Evolutionary conservation across 495 filamentous ascomycete genomes (phyloP), one percentile per base, ranked within the genome.

Genomic region (Neurospora sp.): DNA sequence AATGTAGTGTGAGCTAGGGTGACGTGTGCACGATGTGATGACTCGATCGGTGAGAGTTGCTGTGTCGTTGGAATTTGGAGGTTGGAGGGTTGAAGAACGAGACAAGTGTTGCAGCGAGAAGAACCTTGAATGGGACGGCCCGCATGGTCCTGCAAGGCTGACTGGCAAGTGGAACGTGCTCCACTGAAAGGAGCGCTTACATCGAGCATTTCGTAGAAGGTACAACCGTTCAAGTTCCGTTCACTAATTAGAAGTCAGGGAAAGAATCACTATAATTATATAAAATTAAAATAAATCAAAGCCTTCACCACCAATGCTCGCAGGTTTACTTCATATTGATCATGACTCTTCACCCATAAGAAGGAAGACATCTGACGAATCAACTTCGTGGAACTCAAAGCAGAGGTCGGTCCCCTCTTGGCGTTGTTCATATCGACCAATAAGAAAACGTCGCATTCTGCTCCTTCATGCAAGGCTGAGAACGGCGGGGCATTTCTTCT

Each of bases 401-500:
- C 42, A 45, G 45, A 5, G 10, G 45, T n/a, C 54, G 21, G 34
- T 37, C 3, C 43, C 11, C 10, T 71, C 21, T 71, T 72, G 69
- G 43, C 11, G 17, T 5, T 21, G 13, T 0, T 38, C 1, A 13
- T 8, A 3, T 2, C 21, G 37, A n/a, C 72, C 72, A 72, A 73
- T 74, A 24, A 66, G 21, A 31, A 66, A 15, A 36, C 6, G 28
- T 34, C 15, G 28, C 15, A 66, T 66, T 19, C 15, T 59, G 13
- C 24, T 66, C 7, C 15, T 66, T 19, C 13, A 66, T 66, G 69
- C 76, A 74, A 76, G 76, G 76, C 76, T 77, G 74, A 37, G n/a
- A 76, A 19, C 74, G 72, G 76, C 71, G 76, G 78, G 76, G 78
- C 71, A 76, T 48, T 71, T 71, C 70, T 75, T 66, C 48, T 71